Percentiles rank a stretch among this genome's conserved stretches.
phyloP scores from a whole-genome alignment of 2,329 filamentous ascomycete species.

The Phaeophleospora eucalypticola region DNA sequence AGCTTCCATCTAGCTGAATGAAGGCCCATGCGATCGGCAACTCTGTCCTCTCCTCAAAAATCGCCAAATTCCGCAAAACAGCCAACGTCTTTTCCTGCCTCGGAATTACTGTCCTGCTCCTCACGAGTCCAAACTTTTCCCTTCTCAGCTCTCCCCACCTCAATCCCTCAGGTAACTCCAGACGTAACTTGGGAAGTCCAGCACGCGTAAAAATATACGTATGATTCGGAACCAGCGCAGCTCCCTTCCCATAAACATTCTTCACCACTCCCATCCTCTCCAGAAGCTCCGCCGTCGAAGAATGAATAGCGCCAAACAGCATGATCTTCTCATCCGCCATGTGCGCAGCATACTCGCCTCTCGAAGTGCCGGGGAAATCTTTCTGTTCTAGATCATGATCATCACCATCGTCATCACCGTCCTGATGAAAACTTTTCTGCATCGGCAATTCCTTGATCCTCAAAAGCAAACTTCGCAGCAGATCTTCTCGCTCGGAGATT shows the following conservation, averaged over 20 bases:
- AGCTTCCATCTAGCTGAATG: conserved; percentile 57
- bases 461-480: conserved; percentile 16
- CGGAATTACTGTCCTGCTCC: conserved; percentile 54
- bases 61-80: conserved; percentile 37
- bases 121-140: conserved; percentile 55
- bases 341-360: conserved; percentile 21
- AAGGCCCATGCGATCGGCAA: conserved; percentile 64
- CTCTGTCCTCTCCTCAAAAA: conserved; percentile 31
- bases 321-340: conserved; percentile 17
- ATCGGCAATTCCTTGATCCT: conserved; percentile 10
- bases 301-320: conserved; percentile 32
- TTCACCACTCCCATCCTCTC: conserved; percentile 21
- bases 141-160: conserved; percentile 51
- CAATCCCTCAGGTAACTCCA: conserved; percentile 46
- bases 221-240: conserved; percentile 20
- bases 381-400: too few species aligned
- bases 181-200: not conserved
- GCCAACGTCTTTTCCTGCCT: conserved; percentile 48
- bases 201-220: conserved; percentile 26
- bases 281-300: conserved; percentile 21
- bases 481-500: not conserved
- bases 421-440: too few species aligned
- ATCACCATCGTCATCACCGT: too few species aligned
- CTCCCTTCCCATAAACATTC: conserved; percentile 10
- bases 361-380: conserved; percentile 16